Conservation (phyloP, 2,329 filamentous ascomycete genomes). For the Colletotrichum sp. region DNA sequence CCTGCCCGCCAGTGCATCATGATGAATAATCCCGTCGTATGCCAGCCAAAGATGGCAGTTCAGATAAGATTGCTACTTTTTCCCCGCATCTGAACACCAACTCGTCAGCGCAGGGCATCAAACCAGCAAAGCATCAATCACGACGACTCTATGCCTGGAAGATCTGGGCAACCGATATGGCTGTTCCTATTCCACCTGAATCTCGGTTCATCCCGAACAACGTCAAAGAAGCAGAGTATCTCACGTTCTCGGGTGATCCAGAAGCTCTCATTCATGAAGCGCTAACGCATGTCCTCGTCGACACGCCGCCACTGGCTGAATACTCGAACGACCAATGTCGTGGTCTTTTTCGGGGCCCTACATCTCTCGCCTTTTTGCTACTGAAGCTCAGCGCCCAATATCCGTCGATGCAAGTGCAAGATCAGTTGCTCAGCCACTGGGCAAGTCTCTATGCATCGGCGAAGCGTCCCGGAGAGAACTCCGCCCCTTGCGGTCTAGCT, state of each 20-base stretch:
- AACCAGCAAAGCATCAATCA: not conserved
- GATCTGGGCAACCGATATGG: not conserved
- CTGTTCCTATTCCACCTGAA: not conserved
- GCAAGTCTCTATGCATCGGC: constrained; percentile 51
- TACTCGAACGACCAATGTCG: constrained; percentile 40
- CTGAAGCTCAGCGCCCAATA: constrained; percentile 48
- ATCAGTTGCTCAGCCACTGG: constrained; percentile 48
- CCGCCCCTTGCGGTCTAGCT: constrained; percentile 51
- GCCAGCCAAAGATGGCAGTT: not conserved
- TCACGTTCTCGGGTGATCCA: not conserved
- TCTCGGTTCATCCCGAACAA: not conserved
- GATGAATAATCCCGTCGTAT: not conserved
- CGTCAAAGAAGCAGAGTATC: rapidly evolving
- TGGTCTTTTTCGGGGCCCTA: constrained; percentile 59
- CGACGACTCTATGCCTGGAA: not conserved
- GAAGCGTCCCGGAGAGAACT: constrained; percentile 38
- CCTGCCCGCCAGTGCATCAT: not conserved
- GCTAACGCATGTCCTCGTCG: constrained; percentile 30
- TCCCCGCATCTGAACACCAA: not conserved
- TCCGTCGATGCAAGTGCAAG: constrained; percentile 46
- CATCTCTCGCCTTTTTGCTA: constrained; percentile 60
- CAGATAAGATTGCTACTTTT: not conserved
- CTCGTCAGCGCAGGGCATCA: not conserved
- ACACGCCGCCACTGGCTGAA: constrained; percentile 36
- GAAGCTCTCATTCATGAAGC: not conserved